Percentiles rank a stretch among this genome's conserved stretches.
phyloP scores from a whole-genome alignment of 345 rosid genomes.

The Camelina neglecta region DNA sequence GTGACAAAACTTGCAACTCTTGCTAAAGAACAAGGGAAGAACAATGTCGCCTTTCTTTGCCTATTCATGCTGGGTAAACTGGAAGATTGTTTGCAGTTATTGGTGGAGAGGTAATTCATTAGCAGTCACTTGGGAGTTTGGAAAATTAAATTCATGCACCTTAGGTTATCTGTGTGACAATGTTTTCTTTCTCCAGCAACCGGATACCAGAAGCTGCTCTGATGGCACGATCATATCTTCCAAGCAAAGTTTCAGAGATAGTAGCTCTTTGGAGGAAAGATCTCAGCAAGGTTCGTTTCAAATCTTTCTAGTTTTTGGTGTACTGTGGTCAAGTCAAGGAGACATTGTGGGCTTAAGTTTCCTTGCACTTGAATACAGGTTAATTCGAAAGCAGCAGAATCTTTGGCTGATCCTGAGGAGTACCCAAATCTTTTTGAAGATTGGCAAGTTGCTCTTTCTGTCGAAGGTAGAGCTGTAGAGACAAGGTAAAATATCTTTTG shows the following conservation, averaged over 20 bases:
- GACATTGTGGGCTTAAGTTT: slow-evolving; percentile 9
- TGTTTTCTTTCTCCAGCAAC: slow-evolving; percentile 61
- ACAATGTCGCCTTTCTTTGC: slow-evolving; percentile 94
- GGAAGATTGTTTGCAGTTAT: slow-evolving; percentile 92
- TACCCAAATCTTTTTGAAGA: slow-evolving; percentile 96
- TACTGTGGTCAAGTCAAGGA: slow-evolving; percentile 9
- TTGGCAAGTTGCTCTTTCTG: slow-evolving; percentile 94
- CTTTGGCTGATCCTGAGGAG: slow-evolving; percentile 98
- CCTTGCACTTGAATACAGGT: slow-evolving; percentile 55
- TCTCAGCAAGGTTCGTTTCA: slow-evolving; percentile 70
- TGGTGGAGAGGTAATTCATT: slow-evolving; percentile 80
- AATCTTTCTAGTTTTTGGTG: slow-evolving; percentile 12
- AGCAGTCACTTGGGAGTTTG: slow-evolving; percentile 24
- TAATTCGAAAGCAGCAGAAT: slow-evolving; percentile 97
- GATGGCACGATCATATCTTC: slow-evolving; percentile 98
- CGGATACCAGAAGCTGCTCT: slow-evolving; percentile 99
- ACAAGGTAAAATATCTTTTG: slow-evolving; percentile 58
- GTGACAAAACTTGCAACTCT: slow-evolving; percentile 75
- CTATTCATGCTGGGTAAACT: slow-evolving; percentile 91
- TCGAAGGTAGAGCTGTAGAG: slow-evolving; percentile 78
- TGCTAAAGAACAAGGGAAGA: slow-evolving; percentile 97
- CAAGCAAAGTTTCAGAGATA: slow-evolving; percentile 97
- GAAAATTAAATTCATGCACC: slow-evolving; percentile 13
- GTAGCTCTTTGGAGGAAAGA: slow-evolving; percentile 97
- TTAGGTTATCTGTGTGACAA: slow-evolving; percentile 30